phyloP scores from a whole-genome alignment of 768 basidiomycete species.

The Auriscalpium microsporum region DNA sequence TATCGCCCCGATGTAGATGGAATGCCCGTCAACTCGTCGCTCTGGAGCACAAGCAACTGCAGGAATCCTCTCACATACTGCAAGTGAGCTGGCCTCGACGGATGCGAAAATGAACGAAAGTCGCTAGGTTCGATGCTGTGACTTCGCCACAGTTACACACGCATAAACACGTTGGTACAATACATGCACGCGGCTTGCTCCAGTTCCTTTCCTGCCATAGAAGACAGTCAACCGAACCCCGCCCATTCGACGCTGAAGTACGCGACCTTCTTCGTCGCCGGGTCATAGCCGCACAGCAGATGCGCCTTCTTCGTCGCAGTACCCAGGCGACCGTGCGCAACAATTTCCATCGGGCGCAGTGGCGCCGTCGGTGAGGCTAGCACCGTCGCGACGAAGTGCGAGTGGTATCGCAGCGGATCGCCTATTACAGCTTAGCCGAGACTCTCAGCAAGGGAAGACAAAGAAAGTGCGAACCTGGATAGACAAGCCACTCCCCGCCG shows the following conservation, averaged over 20 bases:
- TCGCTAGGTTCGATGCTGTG: too few species aligned
- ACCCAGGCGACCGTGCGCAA: conserved; percentile 90
- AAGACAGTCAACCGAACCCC: conserved; percentile 55
- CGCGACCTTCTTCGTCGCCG: conserved; percentile 51
- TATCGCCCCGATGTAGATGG: conserved; percentile 24
- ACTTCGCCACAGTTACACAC: too few species aligned
- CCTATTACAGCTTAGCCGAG: conserved; percentile 36
- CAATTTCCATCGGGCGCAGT: conserved; percentile 85
- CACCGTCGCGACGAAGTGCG: conserved; percentile 87
- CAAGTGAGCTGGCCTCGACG: too few species aligned
- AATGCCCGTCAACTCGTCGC: too few species aligned
- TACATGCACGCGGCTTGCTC: too few species aligned
- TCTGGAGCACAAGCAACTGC: too few species aligned
- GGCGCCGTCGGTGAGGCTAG: conserved; percentile 49
- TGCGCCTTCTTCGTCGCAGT: conserved; percentile 98
- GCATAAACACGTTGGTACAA: too few species aligned
- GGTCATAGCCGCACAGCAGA: conserved; percentile 83
- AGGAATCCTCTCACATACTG: too few species aligned
- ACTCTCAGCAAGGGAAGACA: neutral
- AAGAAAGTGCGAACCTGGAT: conserved; percentile 63
- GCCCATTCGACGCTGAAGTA: conserved; percentile 89
- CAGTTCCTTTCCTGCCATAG: too few species aligned
- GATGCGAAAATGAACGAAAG: too few species aligned
- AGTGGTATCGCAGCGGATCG: conserved; percentile 93
- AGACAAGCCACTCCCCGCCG: conserved; percentile 93